A percentile compares a stretch with the other conserved stretches of the same genome.
Conservation (phyloP, 305 asterid species). For the Vinca major region DNA sequence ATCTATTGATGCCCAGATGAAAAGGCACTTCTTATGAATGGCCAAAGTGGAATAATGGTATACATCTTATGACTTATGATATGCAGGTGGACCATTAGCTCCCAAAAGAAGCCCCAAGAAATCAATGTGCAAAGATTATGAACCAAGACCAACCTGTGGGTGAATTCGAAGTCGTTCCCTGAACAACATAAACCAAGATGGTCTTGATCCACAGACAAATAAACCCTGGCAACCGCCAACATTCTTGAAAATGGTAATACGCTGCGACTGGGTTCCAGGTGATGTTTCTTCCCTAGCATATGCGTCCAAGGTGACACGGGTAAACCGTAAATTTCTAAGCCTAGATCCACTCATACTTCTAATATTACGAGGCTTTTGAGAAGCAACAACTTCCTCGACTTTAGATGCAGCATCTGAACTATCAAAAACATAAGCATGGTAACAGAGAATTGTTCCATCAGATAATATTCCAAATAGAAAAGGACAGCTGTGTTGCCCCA, state of each 20-base stretch:
- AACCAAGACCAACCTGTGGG: constrained; percentile 64
- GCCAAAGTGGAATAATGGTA: not conserved
- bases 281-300: constrained; percentile 70
- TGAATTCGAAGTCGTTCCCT: constrained; percentile 85
- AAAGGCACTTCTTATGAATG: not conserved
- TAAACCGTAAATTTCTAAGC: constrained; percentile 79
- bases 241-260: constrained; percentile 66
- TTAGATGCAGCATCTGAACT: constrained; percentile 53
- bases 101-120: not conserved
- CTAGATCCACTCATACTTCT: constrained; percentile 59
- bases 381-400: constrained; percentile 38
- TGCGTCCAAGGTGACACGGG: constrained; percentile 56
- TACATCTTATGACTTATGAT: not conserved
- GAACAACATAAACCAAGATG: constrained; percentile 89
- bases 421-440: constrained; percentile 76
- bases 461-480: constrained; percentile 72
- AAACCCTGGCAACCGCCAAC: constrained; percentile 87
- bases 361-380: constrained; percentile 31
- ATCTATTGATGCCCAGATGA: not conserved
- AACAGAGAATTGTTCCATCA: constrained; percentile 88
- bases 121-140: not conserved
- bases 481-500: constrained; percentile 65
- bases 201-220: constrained; percentile 72
- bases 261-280: constrained; percentile 52
- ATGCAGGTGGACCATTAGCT: not conserved